Evolutionary conservation across 129 eudicot genomes (phyloP), one percentile per base, ranked within the genome.

Genomic region (Calendula officinalis): DNA sequence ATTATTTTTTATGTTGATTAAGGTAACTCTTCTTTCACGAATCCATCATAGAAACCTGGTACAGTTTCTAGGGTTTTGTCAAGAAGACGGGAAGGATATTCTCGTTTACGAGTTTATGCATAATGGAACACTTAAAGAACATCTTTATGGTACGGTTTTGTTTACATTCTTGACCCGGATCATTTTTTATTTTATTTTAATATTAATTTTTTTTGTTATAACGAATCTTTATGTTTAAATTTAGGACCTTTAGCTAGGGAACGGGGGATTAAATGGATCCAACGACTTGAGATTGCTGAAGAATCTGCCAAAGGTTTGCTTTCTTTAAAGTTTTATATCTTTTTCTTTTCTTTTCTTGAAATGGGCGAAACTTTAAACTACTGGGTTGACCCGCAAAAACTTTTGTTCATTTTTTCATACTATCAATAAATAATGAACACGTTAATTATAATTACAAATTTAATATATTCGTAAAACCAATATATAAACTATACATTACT

Each of bases 1-100:
- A 30, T 59, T 10, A 42, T 58, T 60, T n/a, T 6, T 3, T 12
- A 36, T 40, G 40, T 7, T 17, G 66, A 41, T 48, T 15, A 61
- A 92, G 99, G 99, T 92, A 64, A 80, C 99, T 61, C 96, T 92
- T 71, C 99, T 92, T 56, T 92, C 99, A 42, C 80, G 99, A 69
- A 92, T 92, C 78, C 99, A 92, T 84, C 99, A 92, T 78, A 81
- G 96, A 69, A 92, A 92, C 69, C 77, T 92, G 73, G 95, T 92
- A 81, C 99, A 88, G 75, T 92, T 92, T 75, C 86, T 92, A 37
- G 99, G 99, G 37, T 92, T 77, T 78, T 92, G 99, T 76, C 99
- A 92, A 82, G 98, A 85, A 83, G 98, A 92, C 27, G 95, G 86
- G 64, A 85, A 71, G 78, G 83, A 83, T 75, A 88, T 92, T 74